A percentile compares a stretch with the other conserved stretches of the same genome.
These are phyloP conservation scores for Vanilla planifolia DNA, from an alignment of 106 monocot genomes.

Conservation along the genomic window DNA sequence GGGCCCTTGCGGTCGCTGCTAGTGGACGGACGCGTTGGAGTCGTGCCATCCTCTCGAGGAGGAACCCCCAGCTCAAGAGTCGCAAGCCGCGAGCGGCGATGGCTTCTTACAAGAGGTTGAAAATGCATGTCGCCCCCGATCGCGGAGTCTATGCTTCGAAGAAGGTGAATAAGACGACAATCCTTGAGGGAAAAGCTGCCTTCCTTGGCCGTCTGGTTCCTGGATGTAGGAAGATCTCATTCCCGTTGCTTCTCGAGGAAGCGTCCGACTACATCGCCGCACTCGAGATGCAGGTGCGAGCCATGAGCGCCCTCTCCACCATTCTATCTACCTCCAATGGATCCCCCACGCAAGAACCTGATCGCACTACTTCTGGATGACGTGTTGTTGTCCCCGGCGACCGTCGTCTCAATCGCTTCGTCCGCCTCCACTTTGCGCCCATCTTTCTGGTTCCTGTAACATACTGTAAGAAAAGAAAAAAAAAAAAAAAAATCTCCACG, in stretches of 20 bases:
- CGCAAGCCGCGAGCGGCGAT: background rate
- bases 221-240: constrained; percentile 50
- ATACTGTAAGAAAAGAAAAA: too few species aligned
- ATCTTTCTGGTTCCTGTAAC: too few species aligned
- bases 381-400: too few species aligned
- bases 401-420: too few species aligned
- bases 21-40: constrained; percentile 60
- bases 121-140: background rate
- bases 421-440: too few species aligned
- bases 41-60: constrained; percentile 45
- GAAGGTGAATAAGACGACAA: background rate
- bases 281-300: constrained; percentile 67
- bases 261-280: constrained; percentile 68
- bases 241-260: constrained; percentile 47
- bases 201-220: constrained; percentile 53
- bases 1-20: constrained; percentile 43
- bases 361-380: too few species aligned
- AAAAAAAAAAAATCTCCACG: too few species aligned
- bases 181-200: constrained; percentile 22
- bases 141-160: background rate
- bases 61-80: background rate
- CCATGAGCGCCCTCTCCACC: constrained; percentile 45
- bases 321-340: constrained; percentile 21
- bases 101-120: too few species aligned
- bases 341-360: background rate